These are phyloP conservation scores for Lizanozyma gosingica DNA, from an alignment of 1,139 yeast species.

Conservation along the genomic window DNA sequence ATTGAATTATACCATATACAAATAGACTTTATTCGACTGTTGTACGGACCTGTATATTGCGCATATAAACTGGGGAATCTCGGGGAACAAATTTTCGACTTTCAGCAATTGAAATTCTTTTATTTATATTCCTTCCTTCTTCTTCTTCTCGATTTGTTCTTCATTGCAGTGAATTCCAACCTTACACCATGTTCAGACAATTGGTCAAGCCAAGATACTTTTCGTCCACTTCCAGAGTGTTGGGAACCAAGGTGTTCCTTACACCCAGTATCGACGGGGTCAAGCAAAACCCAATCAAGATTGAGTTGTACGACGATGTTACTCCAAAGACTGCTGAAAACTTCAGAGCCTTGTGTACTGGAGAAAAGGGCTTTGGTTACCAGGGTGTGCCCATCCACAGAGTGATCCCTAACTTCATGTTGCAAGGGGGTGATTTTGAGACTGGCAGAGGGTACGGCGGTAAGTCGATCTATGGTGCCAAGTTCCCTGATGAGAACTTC, in stretches of 20 bases:
- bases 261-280: slow-evolving; percentile 9
- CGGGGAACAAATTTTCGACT: too few relatives aligned
- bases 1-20: too few relatives aligned
- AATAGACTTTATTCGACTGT: too few relatives aligned
- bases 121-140: background rate
- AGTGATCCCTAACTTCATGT: slow-evolving; percentile 40
- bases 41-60: too few relatives aligned
- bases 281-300: slow-evolving; percentile 10
- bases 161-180: background rate
- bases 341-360: slow-evolving; percentile 56
- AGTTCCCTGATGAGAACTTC: slow-evolving; percentile 22
- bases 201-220: slow-evolving; percentile 18
- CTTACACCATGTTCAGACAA: background rate
- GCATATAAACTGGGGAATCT: too few relatives aligned
- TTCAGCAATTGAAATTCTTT: too few relatives aligned
- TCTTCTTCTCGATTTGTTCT: background rate
- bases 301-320: slow-evolving; percentile 45
- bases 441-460: slow-evolving; percentile 23
- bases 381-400: slow-evolving; percentile 45
- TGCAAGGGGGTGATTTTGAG: slow-evolving; percentile 30
- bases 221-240: slow-evolving; percentile 23
- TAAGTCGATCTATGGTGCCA: slow-evolving; percentile 22
- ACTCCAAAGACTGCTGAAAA: slow-evolving; percentile 59
- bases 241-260: slow-evolving; percentile 21
- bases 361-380: slow-evolving; percentile 57